Evolutionary conservation across 2,329 filamentous ascomycete species (phyloP).

Genomic region (Ophiostoma quercus): DNA sequence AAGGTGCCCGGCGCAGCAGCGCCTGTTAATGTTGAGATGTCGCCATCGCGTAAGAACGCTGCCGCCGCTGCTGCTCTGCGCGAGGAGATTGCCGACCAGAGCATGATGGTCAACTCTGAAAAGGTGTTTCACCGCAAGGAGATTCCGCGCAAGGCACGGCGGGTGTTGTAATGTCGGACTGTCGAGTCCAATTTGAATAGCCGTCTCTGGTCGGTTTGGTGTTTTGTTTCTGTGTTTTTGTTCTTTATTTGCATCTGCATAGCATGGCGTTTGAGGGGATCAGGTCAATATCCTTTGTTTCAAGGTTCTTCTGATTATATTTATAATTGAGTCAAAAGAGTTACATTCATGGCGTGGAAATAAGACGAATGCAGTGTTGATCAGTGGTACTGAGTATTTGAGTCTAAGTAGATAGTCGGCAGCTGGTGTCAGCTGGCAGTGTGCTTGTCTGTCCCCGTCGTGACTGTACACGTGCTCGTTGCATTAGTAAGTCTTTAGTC

Average conservation of each 20-base stretch:
- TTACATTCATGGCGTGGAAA: not conserved
- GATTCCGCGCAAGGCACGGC: slow-evolving; percentile 44
- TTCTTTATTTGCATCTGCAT: slow-evolving; percentile 17
- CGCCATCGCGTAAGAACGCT: slow-evolving; percentile 16
- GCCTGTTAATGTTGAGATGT: not conserved
- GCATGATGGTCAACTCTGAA: slow-evolving; percentile 60
- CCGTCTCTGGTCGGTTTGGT: not conserved
- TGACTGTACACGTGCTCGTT: not conserved
- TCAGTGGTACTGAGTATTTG: not conserved
- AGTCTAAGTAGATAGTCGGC: not conserved
- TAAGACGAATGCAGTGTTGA: not conserved
- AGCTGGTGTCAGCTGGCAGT: not conserved
- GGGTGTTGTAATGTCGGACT: slow-evolving; percentile 2
- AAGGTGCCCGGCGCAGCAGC: slow-evolving; percentile 6
- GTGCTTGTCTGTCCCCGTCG: not conserved
- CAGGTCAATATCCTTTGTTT: slow-evolving; percentile 3
- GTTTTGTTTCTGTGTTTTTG: not conserved
- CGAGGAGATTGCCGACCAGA: slow-evolving; percentile 55
- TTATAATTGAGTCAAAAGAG: not conserved
- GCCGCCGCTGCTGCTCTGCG: slow-evolving; percentile 31
- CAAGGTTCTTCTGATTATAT: not conserved
- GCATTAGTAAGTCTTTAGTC: not conserved
- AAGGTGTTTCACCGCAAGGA: slow-evolving; percentile 50
- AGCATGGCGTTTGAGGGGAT: slow-evolving; percentile 19
- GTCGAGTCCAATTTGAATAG: not conserved